Base-by-base conservation (phyloP, 495 filamentous ascomycete genomes). In the Patellaria atrata region DNA sequence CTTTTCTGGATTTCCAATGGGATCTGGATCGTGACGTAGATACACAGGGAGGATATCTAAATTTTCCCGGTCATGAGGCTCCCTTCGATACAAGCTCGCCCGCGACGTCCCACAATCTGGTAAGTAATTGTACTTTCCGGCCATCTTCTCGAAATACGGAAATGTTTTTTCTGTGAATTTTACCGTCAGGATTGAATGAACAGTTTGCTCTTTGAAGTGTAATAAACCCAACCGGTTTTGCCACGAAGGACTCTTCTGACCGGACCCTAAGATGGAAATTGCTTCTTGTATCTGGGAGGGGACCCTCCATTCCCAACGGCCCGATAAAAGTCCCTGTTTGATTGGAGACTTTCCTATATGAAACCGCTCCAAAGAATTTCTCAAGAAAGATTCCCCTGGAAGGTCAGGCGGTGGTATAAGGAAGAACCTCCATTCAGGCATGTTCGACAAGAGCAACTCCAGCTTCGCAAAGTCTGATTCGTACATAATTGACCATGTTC, bases 61-160 rank as follows among this genome's bases (percentile, higher is more conserved):
- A 4, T 23, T 36, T 19, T 13, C 5, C 9, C 20, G 18, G 32
- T 7, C 15, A 26, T 23, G 12, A 3, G 34, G 35, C 15, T 44
- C 29, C 18, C 52, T 50, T 37, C 57, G 65, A 38, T 81, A 73
- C 6, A 87, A 57, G 21, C 62, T 61, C 5, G 63, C 58, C 26
- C 57, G 63, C 0, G 83, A 67, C 2, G 73, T 82, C 11, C 79
- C 83, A 47, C 83, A 92, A 2, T 71, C 40, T 2, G 65, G 70
- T 6, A 68, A 51, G 11, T 65, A 57, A 1, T 56, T 25, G 48
- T 83, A 87, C 0, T 36, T 47, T 1, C 80, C 79, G 3, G 40
- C 41, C 13, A 83, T 49, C 30, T 70, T 58, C 0, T 43, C 15
- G 15, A 62, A 60, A 13, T 69, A 48, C 12, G 33, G 5, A 41